Base-by-base conservation (phyloP, 192 early-diverging fungal species). In the Umbelopsis vinacea region DNA sequence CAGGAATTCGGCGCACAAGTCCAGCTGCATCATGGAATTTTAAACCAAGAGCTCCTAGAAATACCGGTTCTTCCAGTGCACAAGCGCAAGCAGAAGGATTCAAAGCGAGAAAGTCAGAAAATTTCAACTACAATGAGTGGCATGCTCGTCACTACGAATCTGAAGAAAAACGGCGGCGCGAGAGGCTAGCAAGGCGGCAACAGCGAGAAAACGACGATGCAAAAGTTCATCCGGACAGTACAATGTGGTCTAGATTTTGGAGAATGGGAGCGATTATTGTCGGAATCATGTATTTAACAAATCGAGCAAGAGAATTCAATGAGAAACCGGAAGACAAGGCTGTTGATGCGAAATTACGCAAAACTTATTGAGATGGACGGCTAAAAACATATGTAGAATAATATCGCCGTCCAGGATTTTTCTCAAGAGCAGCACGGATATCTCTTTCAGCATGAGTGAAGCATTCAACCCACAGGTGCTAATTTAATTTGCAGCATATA, bases 21-120 rank as follows among this genome's bases (percentile, higher is more conserved):
- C 70, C 69, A 12, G 55, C 70, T 29, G 75, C 63, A 15, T 70
- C 70, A 21, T 68, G 52, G 23, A 67, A 66, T 52, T 68, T 63
- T 33, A 52, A 63, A 38, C 54, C 60, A 52, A 46, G 69, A 69
- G 54, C 48, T 21, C 19, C 67, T 24, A 46, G 50, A n/a, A 40
- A 57, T 37, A 74, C 75, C 22, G 75, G 73, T 9, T 76, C 75
- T 33, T 50, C 68, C 7, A 81, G 79, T 57, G 79, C 79, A 17
- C 72, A 66, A 22, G 70, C 73, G n/a, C 71, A 80, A 38, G 79
- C 74, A 17, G 71, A 74, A 48, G 29, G 54, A 5, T 35, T 40
- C 3, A 46, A 45, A 50, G 22, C 17, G 14, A 33, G 33, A 4
- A 40, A 46, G 21, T 35, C 67, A 14, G 38, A 22, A 19, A 40